Evolutionary conservation across 1,139 yeast species (phyloP), one percentile per base, ranked within the genome.

Genomic region (Saccharomyces hybrid): DNA sequence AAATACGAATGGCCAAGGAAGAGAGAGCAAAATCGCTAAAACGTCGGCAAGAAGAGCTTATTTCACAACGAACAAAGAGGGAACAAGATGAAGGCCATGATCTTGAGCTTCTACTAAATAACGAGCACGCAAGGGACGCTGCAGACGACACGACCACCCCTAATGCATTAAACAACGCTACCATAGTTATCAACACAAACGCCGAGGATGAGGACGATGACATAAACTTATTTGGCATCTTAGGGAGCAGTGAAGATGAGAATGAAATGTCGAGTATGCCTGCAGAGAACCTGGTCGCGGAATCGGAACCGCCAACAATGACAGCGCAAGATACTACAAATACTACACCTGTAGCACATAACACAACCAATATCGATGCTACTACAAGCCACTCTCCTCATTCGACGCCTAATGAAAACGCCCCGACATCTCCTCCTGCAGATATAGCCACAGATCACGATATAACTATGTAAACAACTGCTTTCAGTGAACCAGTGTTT

Each of bases 171-270:
- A 57, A 29, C 50, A 55, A 28, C 47, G 56, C 50, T 26, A 60
- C 53, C 41, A 55, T 57, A 38, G 59, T 60, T 41, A 54, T 58
- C 14, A 52, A 58, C n/a, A 63, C 52, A 7, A 50, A 59, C 41
- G 52, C 58, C 16, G 56, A 56, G 31, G 55, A 57, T n/a, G 57
- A 54, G 13, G 62, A 60, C 14, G 65, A 65, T 38, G 63, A 61
- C 16, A 60, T 64, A 42, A 64, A 60, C 8, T 54, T 66, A 23
- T 64, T 66, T 47, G 66, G 58, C 14, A 60, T 55, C 3, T 50
- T 63, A 38, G 67, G 57, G 9, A 62, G 65, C 49, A 64, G 65
- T 49, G 62, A 60, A 19, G 65, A 62, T 19, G 68, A 64, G 26
- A 54, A 51, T 11, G 60, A 38, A 11, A 11, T 19, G 3, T 19